Base-by-base conservation (phyloP, 257 asterid species). In the Solanum arcanum region DNA sequence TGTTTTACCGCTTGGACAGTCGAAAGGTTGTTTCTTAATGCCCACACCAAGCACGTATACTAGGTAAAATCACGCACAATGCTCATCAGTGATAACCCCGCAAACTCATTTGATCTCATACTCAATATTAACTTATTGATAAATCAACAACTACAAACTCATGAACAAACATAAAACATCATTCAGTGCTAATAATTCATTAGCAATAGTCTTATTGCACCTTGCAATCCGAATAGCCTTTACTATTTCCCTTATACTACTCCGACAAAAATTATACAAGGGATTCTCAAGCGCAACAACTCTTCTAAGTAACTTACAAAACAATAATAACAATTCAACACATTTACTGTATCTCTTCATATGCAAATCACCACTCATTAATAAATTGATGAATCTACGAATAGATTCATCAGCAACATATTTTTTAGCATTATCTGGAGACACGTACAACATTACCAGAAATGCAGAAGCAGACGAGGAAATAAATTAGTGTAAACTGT, bases 61-160 rank as follows among this genome's bases (percentile, higher is more conserved):
- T 69, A 12, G 3, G 42, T 69, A 31, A 69, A 31, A 15, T 69
- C 76, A 15, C 1, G 42, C n/a, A 69, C n/a, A 69, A 5, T 31
- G 13, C n/a, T 69, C 42, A 31, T 35, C 37, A 35, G 0, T 31
- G 76, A 31, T 7, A 70, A 70, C 3, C n/a, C 77, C 13, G 5
- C 9, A 31, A n/a, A 70, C 77, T 31, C 42, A 31, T 7, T 9
- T 23, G 92, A 73, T 59, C 84, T 93, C 52, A 78, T 72, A 83
- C 85, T 68, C 75, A 87, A 88, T 68, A 44, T 83, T 88, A 96
- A 87, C 75, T 86, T 90, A 12, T 14, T 68, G 84, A 93, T 82
- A 96, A 81, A 88, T 90, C 93, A 33, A 16, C 70, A 18, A 95
- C 96, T n/a, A 95, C 95, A 83, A 95, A 74, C 68, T 96, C 98